phyloP scores from a whole-genome alignment of 352 stramenopile genomes.

The Pelagophyceae sp. region DNA sequence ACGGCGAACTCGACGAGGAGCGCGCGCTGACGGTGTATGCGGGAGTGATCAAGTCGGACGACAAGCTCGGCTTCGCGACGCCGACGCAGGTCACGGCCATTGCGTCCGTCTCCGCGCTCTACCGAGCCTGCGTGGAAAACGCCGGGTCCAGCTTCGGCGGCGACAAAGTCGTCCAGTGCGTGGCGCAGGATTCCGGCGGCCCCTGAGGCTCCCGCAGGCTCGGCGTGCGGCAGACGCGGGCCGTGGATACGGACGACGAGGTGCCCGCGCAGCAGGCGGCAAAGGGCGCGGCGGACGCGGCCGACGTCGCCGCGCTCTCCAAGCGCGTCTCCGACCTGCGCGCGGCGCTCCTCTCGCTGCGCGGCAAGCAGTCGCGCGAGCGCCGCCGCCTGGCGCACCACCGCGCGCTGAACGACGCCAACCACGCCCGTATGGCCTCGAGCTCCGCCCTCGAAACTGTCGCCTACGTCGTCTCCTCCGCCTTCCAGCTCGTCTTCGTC shows the following conservation, averaged over 20 bases:
- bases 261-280: not conserved
- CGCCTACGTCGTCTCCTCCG: constrained; percentile 5
- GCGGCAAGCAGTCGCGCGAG: constrained; percentile 11
- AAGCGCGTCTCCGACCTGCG: not conserved
- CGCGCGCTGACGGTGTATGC: not conserved
- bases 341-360: not conserved
- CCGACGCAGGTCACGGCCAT: not conserved
- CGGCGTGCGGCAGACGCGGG: not conserved
- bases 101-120: not conserved
- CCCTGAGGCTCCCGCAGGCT: not conserved
- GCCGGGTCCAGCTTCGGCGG: not conserved
- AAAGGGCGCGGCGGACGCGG: not conserved
- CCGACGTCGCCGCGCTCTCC: not conserved
- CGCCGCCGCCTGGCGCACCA: constrained; percentile 14
- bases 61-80: not conserved
- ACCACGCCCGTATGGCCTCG: not conserved
- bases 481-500: constrained; percentile 20
- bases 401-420: not conserved
- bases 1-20: not conserved
- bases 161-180: constrained; percentile 3
- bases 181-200: not conserved
- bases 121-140: not conserved
- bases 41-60: not conserved
- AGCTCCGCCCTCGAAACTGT: not conserved
- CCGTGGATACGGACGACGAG: not conserved